phyloP scores from a whole-genome alignment of 257 asterid species.

The Solanum neorickii region DNA sequence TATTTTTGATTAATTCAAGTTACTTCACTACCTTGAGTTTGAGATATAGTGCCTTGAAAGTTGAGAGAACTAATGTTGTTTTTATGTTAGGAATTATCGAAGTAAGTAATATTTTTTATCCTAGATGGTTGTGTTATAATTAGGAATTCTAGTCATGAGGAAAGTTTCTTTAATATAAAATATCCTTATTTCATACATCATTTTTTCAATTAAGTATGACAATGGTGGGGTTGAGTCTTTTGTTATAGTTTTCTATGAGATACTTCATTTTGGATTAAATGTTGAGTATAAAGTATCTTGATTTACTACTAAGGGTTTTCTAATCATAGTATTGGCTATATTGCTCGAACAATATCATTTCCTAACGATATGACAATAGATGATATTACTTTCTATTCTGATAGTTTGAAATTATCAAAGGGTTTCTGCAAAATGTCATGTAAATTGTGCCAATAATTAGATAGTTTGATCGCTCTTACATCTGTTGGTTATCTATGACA shows the following conservation, averaged over 20 bases:
- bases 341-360: neutral
- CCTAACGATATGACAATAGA: neutral
- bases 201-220: neutral
- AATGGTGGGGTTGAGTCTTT: neutral
- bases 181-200: neutral
- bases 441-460: neutral
- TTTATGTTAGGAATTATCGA: neutral
- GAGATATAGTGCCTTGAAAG: neutral
- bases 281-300: neutral
- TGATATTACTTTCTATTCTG: neutral
- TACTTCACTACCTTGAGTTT: neutral
- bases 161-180: neutral
- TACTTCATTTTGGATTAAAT: neutral
- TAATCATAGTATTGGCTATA: neutral
- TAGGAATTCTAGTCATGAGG: neutral
- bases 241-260: neutral
- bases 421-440: neutral
- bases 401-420: neutral
- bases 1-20: neutral
- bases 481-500: slow-evolving; percentile 23
- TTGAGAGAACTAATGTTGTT: neutral
- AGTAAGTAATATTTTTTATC: neutral
- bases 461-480: neutral
- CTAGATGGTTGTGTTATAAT: neutral
- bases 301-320: neutral